Conservation (phyloP, 1,284 basidiomycete species). For the Sporisorium iseilematis-ciliati region DNA sequence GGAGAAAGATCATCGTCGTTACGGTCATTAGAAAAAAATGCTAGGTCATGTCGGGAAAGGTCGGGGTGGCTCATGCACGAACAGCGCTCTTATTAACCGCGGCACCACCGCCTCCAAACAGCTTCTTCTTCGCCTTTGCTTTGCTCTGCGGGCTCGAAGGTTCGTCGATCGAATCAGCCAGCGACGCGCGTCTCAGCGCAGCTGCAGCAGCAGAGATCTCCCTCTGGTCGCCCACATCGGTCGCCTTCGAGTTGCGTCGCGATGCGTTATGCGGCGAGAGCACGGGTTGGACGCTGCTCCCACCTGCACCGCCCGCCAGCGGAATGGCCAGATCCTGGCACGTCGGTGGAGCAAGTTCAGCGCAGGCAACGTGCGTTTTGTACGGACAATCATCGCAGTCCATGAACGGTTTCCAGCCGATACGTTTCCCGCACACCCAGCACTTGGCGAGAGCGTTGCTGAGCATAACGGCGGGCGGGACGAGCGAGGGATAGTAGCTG, state of each 20-base stretch:
- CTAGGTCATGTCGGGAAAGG: no score
- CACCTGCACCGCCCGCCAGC: slow-evolving; percentile 6
- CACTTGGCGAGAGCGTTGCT: slow-evolving; percentile 64
- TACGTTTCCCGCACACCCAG: slow-evolving; percentile 60
- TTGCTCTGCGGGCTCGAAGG: slow-evolving; percentile 15
- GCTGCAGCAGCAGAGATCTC: slow-evolving; percentile 51
- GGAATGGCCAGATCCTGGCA: slow-evolving; percentile 62
- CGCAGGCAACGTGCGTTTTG: slow-evolving; percentile 64
- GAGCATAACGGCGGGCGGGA: slow-evolving; percentile 64
- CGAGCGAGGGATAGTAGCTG: slow-evolving; percentile 42
- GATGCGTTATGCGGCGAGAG: slow-evolving; percentile 46
- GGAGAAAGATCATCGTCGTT: no score
- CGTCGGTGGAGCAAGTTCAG: slow-evolving; percentile 58
- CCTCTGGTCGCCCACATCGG: slow-evolving; percentile 41
- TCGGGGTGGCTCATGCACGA: slow-evolving; percentile 15
- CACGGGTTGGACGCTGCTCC: slow-evolving; percentile 33
- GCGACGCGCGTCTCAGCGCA: slow-evolving; percentile 28
- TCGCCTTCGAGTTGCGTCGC: slow-evolving; percentile 36
- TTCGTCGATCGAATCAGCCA: slow-evolving; percentile 30
- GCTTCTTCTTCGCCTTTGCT: slow-evolving; percentile 45
- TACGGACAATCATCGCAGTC: slow-evolving; percentile 68
- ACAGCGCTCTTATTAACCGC: slow-evolving; percentile 43
- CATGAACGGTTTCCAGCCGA: slow-evolving; percentile 66
- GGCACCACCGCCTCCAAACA: slow-evolving; percentile 46
- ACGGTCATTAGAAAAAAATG: neutral